Evolutionary conservation across 352 stramenopile genomes (phyloP).

Genomic region (Pythium aphanidermatum): DNA sequence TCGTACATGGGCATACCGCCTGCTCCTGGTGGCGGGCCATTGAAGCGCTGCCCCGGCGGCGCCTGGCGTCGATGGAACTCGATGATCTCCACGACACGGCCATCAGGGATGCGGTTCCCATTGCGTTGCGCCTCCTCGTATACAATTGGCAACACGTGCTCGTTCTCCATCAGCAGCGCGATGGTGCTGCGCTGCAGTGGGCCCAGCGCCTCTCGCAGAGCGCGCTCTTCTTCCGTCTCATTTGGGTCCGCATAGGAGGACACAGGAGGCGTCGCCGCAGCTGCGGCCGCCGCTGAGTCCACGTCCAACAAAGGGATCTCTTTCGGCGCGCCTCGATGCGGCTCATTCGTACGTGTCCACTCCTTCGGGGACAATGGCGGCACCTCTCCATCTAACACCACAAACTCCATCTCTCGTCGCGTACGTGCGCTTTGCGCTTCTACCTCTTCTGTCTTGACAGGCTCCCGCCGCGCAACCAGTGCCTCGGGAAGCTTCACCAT

Average conservation of each 20-base stretch:
- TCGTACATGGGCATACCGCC: too few relatives aligned
- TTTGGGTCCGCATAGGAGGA: slow-evolving; percentile 10
- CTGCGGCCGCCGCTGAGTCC: slow-evolving; percentile 7
- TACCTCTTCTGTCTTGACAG: slow-evolving; percentile 52
- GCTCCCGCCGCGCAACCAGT: slow-evolving; percentile 29
- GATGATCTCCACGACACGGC: slow-evolving; percentile 73
- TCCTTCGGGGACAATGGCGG: slow-evolving; percentile 72
- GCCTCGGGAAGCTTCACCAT: slow-evolving; percentile 55
- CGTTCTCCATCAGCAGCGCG: slow-evolving; percentile 60
- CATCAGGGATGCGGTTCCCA: slow-evolving; percentile 67
- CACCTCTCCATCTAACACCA: slow-evolving; percentile 77
- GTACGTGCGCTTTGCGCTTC: slow-evolving; percentile 57
- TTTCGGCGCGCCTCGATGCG: slow-evolving; percentile 42
- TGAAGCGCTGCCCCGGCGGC: slow-evolving; percentile 10
- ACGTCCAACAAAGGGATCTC: slow-evolving; percentile 71
- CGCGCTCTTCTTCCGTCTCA: slow-evolving; percentile 51
- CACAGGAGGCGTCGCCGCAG: slow-evolving; percentile 8
- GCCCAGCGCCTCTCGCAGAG: slow-evolving; percentile 56
- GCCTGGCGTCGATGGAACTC: slow-evolving; percentile 47
- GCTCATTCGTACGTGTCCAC: slow-evolving; percentile 66
- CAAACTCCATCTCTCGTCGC: slow-evolving; percentile 76
- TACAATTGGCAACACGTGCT: slow-evolving; percentile 67
- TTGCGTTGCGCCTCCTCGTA: slow-evolving; percentile 78
- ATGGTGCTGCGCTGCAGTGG: slow-evolving; percentile 72
- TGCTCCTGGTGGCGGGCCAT: slow-evolving; percentile 13